Evolutionary conservation across 1,284 basidiomycete genomes (phyloP).

Genomic region (Anthracocystis setariae): DNA sequence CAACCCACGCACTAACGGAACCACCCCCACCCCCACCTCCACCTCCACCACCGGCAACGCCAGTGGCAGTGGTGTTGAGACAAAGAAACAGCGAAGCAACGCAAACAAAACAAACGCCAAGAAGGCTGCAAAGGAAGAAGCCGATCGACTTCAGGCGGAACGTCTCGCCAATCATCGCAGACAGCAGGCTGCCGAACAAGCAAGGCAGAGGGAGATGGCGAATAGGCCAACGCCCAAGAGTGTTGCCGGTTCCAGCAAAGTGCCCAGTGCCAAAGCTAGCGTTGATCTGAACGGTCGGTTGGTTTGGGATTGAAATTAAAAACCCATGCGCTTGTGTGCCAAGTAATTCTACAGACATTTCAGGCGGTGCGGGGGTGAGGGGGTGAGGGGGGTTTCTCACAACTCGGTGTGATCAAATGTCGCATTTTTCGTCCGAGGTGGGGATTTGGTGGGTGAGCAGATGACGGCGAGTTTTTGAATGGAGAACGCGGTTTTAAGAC

Average conservation of each 20-base stretch:
- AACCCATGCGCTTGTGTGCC: too few relatives aligned
- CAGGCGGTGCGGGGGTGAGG: too few relatives aligned
- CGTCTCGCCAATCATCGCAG: slow-evolving; percentile 51
- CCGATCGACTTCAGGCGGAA: slow-evolving; percentile 50
- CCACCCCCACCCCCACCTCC: too few relatives aligned
- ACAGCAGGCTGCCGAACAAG: slow-evolving; percentile 38
- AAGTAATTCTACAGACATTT: too few relatives aligned
- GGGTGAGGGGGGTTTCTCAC: too few relatives aligned
- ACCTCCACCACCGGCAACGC: slow-evolving; percentile 3
- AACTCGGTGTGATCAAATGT: too few relatives aligned
- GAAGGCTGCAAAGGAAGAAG: slow-evolving; percentile 55
- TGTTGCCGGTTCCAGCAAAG: slow-evolving; percentile 11
- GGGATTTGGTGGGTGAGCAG: not conserved
- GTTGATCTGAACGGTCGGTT: slow-evolving; percentile 47
- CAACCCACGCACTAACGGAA: too few relatives aligned
- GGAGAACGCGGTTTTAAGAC: slow-evolving; percentile 15
- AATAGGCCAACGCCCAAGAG: slow-evolving; percentile 21
- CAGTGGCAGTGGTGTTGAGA: slow-evolving; percentile 13
- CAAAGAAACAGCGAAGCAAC: slow-evolving; percentile 61
- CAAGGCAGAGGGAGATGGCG: slow-evolving; percentile 23
- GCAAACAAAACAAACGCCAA: slow-evolving; percentile 54
- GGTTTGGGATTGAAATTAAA: slow-evolving; percentile 41
- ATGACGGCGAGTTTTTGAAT: slow-evolving; percentile 13
- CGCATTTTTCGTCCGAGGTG: not conserved
- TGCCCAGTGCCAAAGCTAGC: slow-evolving; percentile 30